Evolutionary conservation across 78 protist species (phyloP).

Genomic region (Polysphondylium violaceum): DNA sequence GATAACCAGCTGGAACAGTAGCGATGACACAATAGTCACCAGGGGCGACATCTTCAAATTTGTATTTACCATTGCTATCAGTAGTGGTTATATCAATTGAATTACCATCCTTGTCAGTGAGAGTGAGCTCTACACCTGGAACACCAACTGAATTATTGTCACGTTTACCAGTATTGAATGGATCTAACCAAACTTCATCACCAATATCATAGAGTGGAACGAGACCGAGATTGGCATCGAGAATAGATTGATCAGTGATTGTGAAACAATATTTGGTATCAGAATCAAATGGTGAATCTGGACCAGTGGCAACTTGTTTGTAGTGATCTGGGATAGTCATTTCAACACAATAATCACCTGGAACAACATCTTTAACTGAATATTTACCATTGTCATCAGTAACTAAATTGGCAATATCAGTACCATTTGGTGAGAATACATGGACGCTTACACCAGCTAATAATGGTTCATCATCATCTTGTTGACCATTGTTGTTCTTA

Average conservation of each 20-base stretch:
- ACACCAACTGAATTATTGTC: background rate
- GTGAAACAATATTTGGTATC: slow-evolving; percentile 3
- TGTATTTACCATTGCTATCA: background rate
- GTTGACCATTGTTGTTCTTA: background rate
- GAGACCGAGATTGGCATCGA: slow-evolving; percentile 19
- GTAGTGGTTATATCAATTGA: background rate
- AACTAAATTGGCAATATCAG: background rate
- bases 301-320: background rate
- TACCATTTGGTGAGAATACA: slow-evolving; percentile 30
- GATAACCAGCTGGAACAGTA: background rate
- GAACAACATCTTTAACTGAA: background rate
- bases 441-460: background rate
- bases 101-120: background rate
- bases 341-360: slow-evolving; percentile 37
- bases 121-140: background rate
- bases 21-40: slow-evolving; percentile 12
- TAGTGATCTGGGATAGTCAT: slow-evolving; percentile 2
- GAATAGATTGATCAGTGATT: background rate
- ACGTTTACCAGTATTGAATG: background rate
- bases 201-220: background rate
- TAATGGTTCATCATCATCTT: slow-evolving; percentile 21
- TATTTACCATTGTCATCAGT: slow-evolving; percentile 24
- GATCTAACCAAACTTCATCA: slow-evolving; percentile 1
- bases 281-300: slow-evolving; percentile 17
- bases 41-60: background rate